phyloP scores from a whole-genome alignment of 2,329 filamentous ascomycete species.

The Colletotrichum nymphaeae region DNA sequence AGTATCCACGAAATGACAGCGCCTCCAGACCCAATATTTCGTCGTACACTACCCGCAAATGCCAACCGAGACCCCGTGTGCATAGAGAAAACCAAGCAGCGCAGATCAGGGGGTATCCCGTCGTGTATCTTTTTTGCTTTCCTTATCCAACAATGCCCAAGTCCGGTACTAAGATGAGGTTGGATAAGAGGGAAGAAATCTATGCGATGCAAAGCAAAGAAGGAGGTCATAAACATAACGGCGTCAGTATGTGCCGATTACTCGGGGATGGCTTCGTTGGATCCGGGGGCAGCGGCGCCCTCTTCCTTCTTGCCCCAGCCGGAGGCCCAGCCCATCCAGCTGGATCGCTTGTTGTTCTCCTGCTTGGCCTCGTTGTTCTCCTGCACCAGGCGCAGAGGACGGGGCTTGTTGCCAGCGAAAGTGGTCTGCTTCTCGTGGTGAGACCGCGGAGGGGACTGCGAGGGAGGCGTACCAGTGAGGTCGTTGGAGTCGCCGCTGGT shows the following conservation, averaged over 20 bases:
- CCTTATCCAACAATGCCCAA: constrained; percentile 22
- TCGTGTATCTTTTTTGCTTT: constrained; percentile 13
- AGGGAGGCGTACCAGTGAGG: constrained; percentile 53
- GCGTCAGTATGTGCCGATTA: constrained; percentile 29
- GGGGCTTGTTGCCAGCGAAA: constrained; percentile 77
- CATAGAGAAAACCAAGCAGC: constrained; percentile 6
- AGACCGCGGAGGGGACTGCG: constrained; percentile 64
- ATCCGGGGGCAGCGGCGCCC: constrained; percentile 12
- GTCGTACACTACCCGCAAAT: constrained; percentile 17
- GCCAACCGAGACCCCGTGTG: constrained; percentile 9
- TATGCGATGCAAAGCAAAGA: constrained; percentile 24
- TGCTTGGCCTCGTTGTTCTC: constrained; percentile 70
- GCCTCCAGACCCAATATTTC: constrained; percentile 5
- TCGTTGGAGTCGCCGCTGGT: constrained; percentile 75
- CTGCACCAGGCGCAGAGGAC: constrained; percentile 88
- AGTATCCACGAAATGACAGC: constrained; percentile 10
- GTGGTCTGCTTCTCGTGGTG: constrained; percentile 67
- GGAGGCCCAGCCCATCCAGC: constrained; percentile 72
- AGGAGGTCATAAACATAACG: constrained; percentile 33
- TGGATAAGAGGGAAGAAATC: not conserved
- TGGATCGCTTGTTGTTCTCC: constrained; percentile 67
- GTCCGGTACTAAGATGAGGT: constrained; percentile 7
- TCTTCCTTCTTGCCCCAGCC: constrained; percentile 65
- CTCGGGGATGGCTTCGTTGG: constrained; percentile 35
- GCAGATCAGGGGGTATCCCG: constrained; percentile 12